Evolutionary conservation across 257 asterid genomes (phyloP).

Genomic region (Primulina huaijiensis): DNA sequence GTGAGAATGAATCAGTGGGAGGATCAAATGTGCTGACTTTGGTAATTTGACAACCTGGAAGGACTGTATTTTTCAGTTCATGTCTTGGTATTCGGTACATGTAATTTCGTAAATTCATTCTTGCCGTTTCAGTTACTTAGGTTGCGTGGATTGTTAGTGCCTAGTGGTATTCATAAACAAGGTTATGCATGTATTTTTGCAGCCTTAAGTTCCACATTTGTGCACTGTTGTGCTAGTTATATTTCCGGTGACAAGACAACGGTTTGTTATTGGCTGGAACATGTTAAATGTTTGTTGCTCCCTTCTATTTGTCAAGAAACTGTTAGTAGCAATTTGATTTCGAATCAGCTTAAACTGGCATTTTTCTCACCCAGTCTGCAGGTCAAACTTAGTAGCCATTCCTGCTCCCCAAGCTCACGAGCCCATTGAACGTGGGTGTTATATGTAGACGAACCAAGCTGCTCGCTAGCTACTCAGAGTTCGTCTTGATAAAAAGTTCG

Average conservation of each 20-base stretch:
- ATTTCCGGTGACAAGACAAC: not conserved
- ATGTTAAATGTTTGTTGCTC: too few relatives aligned
- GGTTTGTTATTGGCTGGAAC: too few relatives aligned
- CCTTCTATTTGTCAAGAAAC: not conserved
- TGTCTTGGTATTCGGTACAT: not conserved
- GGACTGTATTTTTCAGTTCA: not conserved
- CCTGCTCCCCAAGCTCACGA: not conserved
- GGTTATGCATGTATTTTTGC: not conserved
- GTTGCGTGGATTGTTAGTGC: not conserved
- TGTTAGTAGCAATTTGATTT: not conserved
- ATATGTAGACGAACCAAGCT: too few relatives aligned
- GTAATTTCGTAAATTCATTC: not conserved
- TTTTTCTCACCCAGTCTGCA: not conserved
- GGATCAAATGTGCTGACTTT: not conserved
- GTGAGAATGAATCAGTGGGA: not conserved
- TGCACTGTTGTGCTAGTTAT: not conserved
- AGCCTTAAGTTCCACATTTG: not conserved
- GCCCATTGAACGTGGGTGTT: not conserved
- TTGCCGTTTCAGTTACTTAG: not conserved
- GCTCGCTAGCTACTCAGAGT: too few relatives aligned
- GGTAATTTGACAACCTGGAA: not conserved
- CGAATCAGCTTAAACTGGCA: conserved; percentile 5
- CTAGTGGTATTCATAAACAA: not conserved
- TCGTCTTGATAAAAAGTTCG: too few relatives aligned
- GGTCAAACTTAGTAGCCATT: not conserved